A percentile compares a stretch with the other conserved stretches of the same genome.
phyloP scores from a whole-genome alignment of 2,329 filamentous ascomycete species.

The Monilinia vaccinii-corymbosi region DNA sequence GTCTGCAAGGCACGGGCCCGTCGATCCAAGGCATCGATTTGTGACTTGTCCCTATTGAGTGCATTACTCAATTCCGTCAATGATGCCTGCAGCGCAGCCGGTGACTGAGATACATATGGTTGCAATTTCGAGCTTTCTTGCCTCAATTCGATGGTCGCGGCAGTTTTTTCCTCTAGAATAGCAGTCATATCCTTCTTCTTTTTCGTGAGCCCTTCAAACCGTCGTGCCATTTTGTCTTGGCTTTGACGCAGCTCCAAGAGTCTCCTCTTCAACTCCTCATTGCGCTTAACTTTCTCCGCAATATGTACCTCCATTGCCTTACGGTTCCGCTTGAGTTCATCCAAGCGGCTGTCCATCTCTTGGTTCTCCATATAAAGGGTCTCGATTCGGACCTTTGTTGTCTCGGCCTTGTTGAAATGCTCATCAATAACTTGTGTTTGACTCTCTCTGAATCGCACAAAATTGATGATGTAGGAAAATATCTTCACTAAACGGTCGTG shows the following conservation, averaged over 20 bases:
- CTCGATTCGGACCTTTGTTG: constrained; percentile 80
- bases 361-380: constrained; percentile 78
- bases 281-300: constrained; percentile 74
- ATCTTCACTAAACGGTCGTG: constrained; percentile 88
- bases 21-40: constrained; percentile 81
- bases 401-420: constrained; percentile 85
- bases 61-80: constrained; percentile 75
- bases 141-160: constrained; percentile 58
- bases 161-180: constrained; percentile 62
- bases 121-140: constrained; percentile 84
- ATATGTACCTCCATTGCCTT: constrained; percentile 74
- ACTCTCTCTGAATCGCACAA: constrained; percentile 90
- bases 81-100: constrained; percentile 70
- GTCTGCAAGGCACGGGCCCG: constrained; percentile 86
- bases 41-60: constrained; percentile 66
- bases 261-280: constrained; percentile 76
- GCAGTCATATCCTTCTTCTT: constrained; percentile 71
- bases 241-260: constrained; percentile 71
- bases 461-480: constrained; percentile 97
- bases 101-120: constrained; percentile 87
- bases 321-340: constrained; percentile 72
- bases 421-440: constrained; percentile 85
- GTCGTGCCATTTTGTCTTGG: constrained; percentile 74
- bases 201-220: constrained; percentile 72
- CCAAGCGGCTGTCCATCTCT: constrained; percentile 69